Conservation (phyloP, 2,329 filamentous ascomycete species). For the Aspergillus pseudonomiae region DNA sequence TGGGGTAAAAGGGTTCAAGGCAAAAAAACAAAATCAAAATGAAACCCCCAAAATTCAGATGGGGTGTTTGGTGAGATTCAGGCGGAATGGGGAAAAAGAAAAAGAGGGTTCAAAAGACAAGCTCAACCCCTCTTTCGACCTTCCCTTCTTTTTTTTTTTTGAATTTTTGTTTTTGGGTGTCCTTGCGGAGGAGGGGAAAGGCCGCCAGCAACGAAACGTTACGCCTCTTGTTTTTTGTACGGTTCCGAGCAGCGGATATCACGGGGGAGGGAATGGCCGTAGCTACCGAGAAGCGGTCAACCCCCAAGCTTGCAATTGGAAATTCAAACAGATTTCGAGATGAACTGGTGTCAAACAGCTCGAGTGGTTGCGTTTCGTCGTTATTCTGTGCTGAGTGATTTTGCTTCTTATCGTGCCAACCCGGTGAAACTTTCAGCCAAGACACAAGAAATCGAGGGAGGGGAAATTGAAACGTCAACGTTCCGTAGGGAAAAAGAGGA, state of each 20-base stretch:
- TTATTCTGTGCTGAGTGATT: no score
- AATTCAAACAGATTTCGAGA: background rate
- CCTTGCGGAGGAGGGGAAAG: background rate
- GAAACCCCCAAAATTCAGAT: background rate
- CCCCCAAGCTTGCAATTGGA: background rate
- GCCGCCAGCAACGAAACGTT: background rate
- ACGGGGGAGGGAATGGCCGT: background rate
- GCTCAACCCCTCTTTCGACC: conserved; percentile 7
- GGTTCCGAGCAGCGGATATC: conserved; percentile 20
- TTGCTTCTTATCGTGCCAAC: background rate
- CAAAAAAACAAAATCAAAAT: background rate
- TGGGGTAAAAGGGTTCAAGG: background rate
- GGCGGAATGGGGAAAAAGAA: conserved; percentile 5
- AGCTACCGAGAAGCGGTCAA: conserved; percentile 4
- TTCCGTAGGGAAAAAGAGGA: conserved; percentile 5
- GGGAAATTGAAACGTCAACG: conserved; percentile 5
- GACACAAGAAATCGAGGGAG: conserved; percentile 1
- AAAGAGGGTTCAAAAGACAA: background rate
- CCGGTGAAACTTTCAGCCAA: background rate
- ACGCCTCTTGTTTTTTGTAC: conserved; percentile 6
- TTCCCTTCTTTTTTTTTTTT: conserved; percentile 4
- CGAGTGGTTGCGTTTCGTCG: background rate
- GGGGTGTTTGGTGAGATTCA: background rate
- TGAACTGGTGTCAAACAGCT: background rate
- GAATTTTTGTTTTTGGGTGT: background rate